Conservation (phyloP, 345 rosid species). For the Sonneratia alba region DNA sequence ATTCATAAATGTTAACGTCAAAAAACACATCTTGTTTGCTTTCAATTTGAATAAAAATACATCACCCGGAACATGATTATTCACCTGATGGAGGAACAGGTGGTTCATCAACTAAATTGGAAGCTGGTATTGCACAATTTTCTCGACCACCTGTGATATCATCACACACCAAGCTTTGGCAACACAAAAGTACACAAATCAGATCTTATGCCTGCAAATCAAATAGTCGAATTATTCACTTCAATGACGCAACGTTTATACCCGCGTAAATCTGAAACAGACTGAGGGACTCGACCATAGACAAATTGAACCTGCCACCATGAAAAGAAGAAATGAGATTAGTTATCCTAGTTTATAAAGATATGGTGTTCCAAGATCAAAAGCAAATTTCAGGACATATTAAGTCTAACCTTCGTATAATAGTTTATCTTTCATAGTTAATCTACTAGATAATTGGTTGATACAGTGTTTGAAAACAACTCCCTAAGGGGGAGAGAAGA, state of each 20-base stretch:
- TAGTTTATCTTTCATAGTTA: too few relatives aligned
- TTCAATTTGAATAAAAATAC: neutral
- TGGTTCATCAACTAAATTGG: constrained; percentile 83
- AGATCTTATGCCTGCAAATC: neutral
- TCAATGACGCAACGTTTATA: constrained; percentile 17
- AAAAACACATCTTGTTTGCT: neutral
- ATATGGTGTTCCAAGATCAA: neutral
- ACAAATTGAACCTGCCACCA: constrained; percentile 62
- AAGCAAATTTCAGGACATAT: too few relatives aligned
- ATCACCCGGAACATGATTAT: constrained; percentile 3
- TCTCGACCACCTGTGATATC: constrained; percentile 72
- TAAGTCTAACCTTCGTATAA: too few relatives aligned
- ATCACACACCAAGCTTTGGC: constrained; percentile 65
- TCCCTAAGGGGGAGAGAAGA: too few relatives aligned
- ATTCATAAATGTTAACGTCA: neutral
- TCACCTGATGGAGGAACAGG: constrained; percentile 71
- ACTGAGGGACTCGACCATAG: constrained; percentile 55
- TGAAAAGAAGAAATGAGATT: constrained; percentile 10
- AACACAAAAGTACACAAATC: constrained; percentile 7
- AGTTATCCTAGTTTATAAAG: neutral
- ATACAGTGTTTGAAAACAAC: too few relatives aligned
- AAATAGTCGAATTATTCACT: neutral
- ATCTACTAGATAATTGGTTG: too few relatives aligned
- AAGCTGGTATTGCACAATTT: constrained; percentile 66
- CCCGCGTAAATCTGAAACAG: constrained; percentile 82